Evolutionary conservation across 148 eudicot genomes (phyloP).

Genomic region (Rheum nobile): DNA sequence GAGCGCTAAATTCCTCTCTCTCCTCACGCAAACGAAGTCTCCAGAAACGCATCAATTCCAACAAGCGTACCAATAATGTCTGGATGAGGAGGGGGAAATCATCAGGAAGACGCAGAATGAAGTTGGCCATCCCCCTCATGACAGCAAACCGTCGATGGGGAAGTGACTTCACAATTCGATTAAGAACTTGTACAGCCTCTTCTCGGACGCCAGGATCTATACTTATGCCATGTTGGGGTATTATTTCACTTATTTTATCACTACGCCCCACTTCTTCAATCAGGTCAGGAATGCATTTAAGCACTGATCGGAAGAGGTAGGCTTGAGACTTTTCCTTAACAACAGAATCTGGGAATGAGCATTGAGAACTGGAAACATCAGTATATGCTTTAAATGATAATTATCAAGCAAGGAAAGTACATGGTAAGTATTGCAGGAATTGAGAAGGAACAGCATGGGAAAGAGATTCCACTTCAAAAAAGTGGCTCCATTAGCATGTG

Average conservation of each 20-base stretch:
- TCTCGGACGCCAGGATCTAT: conserved; percentile 99
- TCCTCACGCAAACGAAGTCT: conserved; percentile 80
- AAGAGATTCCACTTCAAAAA: neutral
- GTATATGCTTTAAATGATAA: neutral
- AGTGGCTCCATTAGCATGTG: neutral
- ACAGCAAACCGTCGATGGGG: conserved; percentile 99
- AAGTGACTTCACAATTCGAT: conserved; percentile 81
- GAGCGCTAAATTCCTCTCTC: conserved; percentile 48
- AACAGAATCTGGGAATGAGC: conserved; percentile 56
- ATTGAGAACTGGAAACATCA: neutral
- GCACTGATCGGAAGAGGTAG: conserved; percentile 87
- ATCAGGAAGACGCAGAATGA: conserved; percentile 87
- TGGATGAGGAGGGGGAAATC: conserved; percentile 98
- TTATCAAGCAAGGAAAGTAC: neutral
- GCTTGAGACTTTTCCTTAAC: conserved; percentile 94
- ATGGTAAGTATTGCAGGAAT: neutral
- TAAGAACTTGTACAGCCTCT: conserved; percentile 96
- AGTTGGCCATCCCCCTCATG: conserved; percentile 97
- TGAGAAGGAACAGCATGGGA: neutral
- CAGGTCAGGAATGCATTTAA: conserved; percentile 95
- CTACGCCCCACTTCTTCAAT: conserved; percentile 97
- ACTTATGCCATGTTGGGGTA: conserved; percentile 98
- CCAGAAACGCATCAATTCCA: conserved; percentile 97
- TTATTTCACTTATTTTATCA: conserved; percentile 95
- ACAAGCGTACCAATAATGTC: conserved; percentile 81